Base-by-base conservation (phyloP, 768 basidiomycete genomes). In the Mycena albidolilacea region DNA sequence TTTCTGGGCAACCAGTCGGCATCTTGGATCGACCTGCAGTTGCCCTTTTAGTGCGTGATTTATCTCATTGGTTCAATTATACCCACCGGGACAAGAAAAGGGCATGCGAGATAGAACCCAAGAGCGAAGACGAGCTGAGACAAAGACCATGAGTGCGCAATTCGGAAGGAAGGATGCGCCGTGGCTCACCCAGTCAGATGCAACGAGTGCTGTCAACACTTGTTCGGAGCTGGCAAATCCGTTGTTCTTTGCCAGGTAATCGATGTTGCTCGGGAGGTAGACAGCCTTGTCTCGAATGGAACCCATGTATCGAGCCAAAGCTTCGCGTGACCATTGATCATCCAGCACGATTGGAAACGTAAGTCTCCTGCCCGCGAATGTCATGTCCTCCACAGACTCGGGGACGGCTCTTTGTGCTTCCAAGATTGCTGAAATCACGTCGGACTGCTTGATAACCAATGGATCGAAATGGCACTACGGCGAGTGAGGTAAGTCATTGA, bases 221-320 rank as follows among this genome's bases (percentile, higher is more conserved):
- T 89, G 89, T 19, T 80, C 78, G 1, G 84, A 74, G 7, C 84
- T 84, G 15, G 81, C 74, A 11, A 92, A 80, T 0, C 91, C 91
- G 74, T 92, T 92, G 55, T 91, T 92, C 48, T 81, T 82, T 0
- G 90, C 90, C 1, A 93, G 84, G 75, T 93, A 93, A 48, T 91
- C 89, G 44, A 92, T 81, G 74, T 94, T 93, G 78, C 88, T 90
- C 0, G 92, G 92, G 0, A 94, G 81, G 79, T 93, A 94, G 1
- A 89, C 89, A 0, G 92, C 91, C 62, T 86, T 86, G 59, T 87
- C 84, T 11, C 92, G 83, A 0, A 83, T 88, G 0, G 87, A 86
- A 8, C 79, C 81, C 87, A 88, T 90, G 78, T 94, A 92, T 23
- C 87, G 84, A 55, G 85, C 78, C 37, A 92, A 81, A 5, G 91